Conservation (phyloP, 345 rosid species). For the Lepidium africanum region DNA sequence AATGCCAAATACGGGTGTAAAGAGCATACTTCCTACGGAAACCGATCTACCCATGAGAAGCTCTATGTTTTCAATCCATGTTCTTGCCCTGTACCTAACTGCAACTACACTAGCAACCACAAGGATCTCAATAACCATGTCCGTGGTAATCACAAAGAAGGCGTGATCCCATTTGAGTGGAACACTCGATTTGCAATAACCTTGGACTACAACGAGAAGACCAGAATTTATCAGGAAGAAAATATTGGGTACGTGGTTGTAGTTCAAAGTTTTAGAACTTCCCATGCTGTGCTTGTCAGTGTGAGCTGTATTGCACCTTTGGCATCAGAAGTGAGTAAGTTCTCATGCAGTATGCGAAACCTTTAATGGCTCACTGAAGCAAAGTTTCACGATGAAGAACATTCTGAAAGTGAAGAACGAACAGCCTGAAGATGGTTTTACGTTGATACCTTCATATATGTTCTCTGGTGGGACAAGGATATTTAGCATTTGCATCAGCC, state of each 20-base stretch:
- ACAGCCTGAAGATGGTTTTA: too few species aligned
- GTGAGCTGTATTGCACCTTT: conserved; percentile 25
- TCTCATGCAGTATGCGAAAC: not conserved
- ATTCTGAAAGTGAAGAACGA: too few species aligned
- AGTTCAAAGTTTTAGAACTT: conserved; percentile 24
- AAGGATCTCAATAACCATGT: conserved; percentile 36
- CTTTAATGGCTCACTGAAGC: not conserved
- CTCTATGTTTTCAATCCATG: conserved; percentile 34
- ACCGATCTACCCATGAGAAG: conserved; percentile 39
- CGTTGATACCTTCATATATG: too few species aligned
- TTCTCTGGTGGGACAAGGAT: too few species aligned
- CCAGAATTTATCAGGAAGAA: conserved; percentile 9
- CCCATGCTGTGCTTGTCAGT: conserved; percentile 18
- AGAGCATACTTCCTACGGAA: conserved; percentile 20
- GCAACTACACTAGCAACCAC: conserved; percentile 37
- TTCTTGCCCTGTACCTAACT: conserved; percentile 44
- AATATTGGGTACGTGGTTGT: conserved; percentile 7
- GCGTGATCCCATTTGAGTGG: not conserved
- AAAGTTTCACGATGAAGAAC: too few species aligned
- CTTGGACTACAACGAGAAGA: not conserved
- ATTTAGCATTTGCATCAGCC: too few species aligned
- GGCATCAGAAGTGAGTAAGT: not conserved
- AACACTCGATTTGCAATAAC: not conserved
- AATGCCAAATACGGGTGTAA: conserved; percentile 43
- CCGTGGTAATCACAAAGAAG: conserved; percentile 26